phyloP scores from a whole-genome alignment of 108 stramenopile species.

The Parietichytrium sp. region DNA sequence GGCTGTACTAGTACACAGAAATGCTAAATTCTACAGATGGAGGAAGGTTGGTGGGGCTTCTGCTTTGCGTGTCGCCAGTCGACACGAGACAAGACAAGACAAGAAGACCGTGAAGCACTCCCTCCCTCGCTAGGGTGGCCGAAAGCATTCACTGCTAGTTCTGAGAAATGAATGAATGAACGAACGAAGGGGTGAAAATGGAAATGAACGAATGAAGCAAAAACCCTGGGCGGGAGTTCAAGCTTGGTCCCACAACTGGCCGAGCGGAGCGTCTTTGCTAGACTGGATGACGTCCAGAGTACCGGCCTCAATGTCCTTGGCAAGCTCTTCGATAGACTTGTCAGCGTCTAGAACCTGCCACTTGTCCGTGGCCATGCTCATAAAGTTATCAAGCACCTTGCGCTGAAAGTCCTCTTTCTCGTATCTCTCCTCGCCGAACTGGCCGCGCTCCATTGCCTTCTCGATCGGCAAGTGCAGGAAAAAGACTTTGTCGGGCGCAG shows the following conservation, averaged over 20 bases:
- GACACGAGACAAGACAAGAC: too few species aligned
- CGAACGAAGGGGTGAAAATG: too few species aligned
- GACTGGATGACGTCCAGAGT: not conserved
- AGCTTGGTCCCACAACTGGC: not conserved
- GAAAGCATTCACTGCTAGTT: too few species aligned
- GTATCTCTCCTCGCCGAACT: conserved; percentile 71
- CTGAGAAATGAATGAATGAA: too few species aligned
- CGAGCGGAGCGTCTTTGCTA: not conserved
- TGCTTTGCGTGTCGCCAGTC: too few species aligned
- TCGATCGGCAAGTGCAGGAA: conserved; percentile 88
- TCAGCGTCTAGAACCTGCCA: conserved; percentile 46
- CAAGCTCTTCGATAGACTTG: conserved; percentile 39
- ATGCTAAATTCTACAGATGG: too few species aligned
- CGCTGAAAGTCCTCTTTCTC: conserved; percentile 50
- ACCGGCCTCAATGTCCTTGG: conserved; percentile 19
- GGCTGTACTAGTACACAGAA: too few species aligned
- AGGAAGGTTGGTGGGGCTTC: too few species aligned
- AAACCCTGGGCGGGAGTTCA: too few species aligned
- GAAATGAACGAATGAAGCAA: too few species aligned
- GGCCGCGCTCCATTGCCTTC: conserved; percentile 81
- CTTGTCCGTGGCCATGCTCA: not conserved
- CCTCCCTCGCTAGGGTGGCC: too few species aligned
- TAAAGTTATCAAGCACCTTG: conserved; percentile 45
- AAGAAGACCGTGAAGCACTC: too few species aligned
- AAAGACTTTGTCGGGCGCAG: conserved; percentile 91